A percentile compares a stretch with the other conserved stretches of the same genome.
phyloP scores from a whole-genome alignment of 129 eudicot species.

The Tagetes patula region DNA sequence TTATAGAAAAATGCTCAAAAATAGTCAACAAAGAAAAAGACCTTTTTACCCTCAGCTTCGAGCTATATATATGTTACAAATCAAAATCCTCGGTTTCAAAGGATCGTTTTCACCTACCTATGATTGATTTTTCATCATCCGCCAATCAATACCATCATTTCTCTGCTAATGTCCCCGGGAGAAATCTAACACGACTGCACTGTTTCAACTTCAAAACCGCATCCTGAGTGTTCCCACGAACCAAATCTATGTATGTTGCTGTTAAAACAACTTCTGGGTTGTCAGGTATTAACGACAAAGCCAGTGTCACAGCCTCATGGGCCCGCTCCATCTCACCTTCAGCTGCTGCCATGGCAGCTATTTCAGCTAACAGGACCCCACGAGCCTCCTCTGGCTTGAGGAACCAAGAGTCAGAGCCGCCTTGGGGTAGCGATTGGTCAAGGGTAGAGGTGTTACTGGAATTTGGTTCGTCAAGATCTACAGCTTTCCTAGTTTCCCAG shows the following conservation, averaged over 20 bases:
- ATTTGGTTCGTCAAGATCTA: constrained; percentile 58
- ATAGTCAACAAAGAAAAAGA: constrained; percentile 23
- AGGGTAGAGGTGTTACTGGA: constrained; percentile 25
- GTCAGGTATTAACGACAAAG: constrained; percentile 52
- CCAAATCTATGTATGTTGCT: constrained; percentile 67
- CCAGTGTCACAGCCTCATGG: constrained; percentile 44
- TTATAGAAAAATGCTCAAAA: constrained; percentile 10
- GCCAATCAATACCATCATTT: constrained; percentile 29
- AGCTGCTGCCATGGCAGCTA: constrained; percentile 62
- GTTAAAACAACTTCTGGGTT: constrained; percentile 62
- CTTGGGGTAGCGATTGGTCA: constrained; percentile 43
- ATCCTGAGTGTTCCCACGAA: constrained; percentile 52
- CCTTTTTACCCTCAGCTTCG: constrained; percentile 53
- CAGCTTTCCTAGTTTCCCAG: constrained; percentile 47
- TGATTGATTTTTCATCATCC: constrained; percentile 1
- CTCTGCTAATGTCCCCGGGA: constrained; percentile 43
- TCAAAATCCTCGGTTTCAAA: constrained; percentile 47
- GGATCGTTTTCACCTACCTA: constrained; percentile 66
- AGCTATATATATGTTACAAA: constrained; percentile 72
- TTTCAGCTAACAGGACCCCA: constrained; percentile 61
- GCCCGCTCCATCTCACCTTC: constrained; percentile 84
- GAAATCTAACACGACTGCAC: constrained; percentile 55
- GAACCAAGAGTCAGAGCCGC: constrained; percentile 24
- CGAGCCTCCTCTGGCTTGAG: constrained; percentile 82
- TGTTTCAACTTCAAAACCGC: constrained; percentile 69